phyloP scores from a whole-genome alignment of 129 eudicot genomes.

The Escallonia rubra region DNA sequence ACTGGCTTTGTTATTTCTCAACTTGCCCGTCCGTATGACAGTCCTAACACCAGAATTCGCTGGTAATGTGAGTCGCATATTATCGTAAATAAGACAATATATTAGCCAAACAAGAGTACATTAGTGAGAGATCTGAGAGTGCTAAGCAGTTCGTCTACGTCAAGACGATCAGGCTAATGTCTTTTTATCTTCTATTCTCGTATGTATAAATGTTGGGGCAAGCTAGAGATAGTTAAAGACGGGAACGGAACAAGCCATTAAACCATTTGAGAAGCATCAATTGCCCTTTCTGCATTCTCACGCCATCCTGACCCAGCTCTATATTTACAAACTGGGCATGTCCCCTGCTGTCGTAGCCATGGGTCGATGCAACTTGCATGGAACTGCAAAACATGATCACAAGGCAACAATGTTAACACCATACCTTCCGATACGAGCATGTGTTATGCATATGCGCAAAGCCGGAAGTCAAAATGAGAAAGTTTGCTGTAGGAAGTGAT shows the following conservation, averaged over 20 bases:
- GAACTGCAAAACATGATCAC: slow-evolving; percentile 37
- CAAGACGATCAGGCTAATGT: background rate
- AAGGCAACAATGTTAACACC: background rate
- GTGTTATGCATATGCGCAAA: background rate
- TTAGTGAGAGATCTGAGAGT: background rate
- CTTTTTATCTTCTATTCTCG: background rate
- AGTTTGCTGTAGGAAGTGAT: too few relatives aligned
- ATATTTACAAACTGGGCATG: slow-evolving; percentile 80
- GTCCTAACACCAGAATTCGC: too few relatives aligned
- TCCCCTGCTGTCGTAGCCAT: slow-evolving; percentile 90
- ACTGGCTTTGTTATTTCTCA: too few relatives aligned
- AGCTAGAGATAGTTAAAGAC: background rate
- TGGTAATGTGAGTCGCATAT: too few relatives aligned
- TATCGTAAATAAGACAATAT: too few relatives aligned
- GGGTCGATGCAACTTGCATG: slow-evolving; percentile 89
- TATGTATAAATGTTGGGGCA: background rate
- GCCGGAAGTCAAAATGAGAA: too few relatives aligned
- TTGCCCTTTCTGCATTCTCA: slow-evolving; percentile 32
- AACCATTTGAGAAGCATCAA: slow-evolving; percentile 48
- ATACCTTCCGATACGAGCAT: background rate
- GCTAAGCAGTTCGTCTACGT: background rate
- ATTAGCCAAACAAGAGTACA: too few relatives aligned
- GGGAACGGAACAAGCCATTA: background rate
- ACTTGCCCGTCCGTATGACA: too few relatives aligned
- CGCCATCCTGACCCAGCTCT: slow-evolving; percentile 70